A percentile compares a stretch with the other conserved stretches of the same genome.
phyloP scores from a whole-genome alignment of 345 rosid genomes.

The Populus nigra region DNA sequence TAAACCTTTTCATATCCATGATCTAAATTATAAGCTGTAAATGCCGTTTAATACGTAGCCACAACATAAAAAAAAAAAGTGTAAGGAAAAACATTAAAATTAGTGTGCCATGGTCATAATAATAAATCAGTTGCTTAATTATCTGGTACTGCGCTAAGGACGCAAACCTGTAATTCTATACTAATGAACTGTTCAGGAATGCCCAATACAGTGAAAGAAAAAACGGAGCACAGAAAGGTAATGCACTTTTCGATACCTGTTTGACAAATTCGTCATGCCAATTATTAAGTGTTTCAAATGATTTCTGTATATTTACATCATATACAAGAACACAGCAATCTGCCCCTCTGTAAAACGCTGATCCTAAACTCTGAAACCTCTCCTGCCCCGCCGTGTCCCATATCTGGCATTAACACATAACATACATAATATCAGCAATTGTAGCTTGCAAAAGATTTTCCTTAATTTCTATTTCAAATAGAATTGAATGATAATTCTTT shows the following conservation, averaged over 20 bases:
- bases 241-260: conserved; percentile 43
- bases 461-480: background rate
- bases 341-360: conserved; percentile 87
- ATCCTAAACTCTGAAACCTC: conserved; percentile 79
- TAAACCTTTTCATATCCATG: background rate
- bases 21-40: background rate
- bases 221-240: background rate
- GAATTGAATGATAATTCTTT: background rate
- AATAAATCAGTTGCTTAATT: background rate
- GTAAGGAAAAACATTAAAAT: too few relatives aligned
- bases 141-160: background rate
- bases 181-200: background rate
- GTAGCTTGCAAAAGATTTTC: background rate
- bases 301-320: conserved; percentile 58
- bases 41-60: background rate
- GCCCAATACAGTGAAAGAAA: background rate
- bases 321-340: conserved; percentile 82
- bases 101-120: too few relatives aligned
- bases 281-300: conserved; percentile 63
- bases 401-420: conserved; percentile 36
- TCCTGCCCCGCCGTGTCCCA: conserved; percentile 99
- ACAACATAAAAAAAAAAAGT: background rate
- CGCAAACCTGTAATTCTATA: background rate
- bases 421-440: background rate
- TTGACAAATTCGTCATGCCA: conserved; percentile 76